Base-by-base conservation (phyloP, 2,329 filamentous ascomycete species). In the Elsinoe necatrix region DNA sequence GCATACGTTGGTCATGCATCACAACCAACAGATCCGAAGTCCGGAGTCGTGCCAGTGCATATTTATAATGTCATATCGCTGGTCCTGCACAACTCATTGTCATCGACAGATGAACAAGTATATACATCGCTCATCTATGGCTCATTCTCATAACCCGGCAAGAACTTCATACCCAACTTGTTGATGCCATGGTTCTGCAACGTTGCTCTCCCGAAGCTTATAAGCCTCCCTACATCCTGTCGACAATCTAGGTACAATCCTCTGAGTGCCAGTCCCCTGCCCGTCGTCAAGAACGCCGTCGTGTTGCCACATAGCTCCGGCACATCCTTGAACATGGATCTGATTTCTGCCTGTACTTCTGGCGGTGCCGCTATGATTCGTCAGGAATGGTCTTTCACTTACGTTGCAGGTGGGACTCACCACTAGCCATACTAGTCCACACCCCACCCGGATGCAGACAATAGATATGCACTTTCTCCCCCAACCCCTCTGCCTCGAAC, bases 241-340 rank as follows among this genome's bases (percentile, higher is more conserved):
- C 48, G 29, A 25, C 48, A 52, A 25, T 52, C 48, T n/a, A 52
- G 20, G 29, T 52, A 52, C 6, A 52, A 20, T 52, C 48, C 48
- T n/a, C 48, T 27, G 31, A 52, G 20, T 12, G 31, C 48, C 20
- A 29, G 20, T 12, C 48, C 48, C 11, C 34, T 29, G 1, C 48
- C 48, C 6, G 48, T 52, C 9, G 48, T 34, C 20, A 52, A 34
- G 6, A 35, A 52, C 20, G 48, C 29, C 31, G 31, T 31, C 1
- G 48, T 52, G 20, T 52, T 52, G 2, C 48, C 48, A 39, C 48
- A 52, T 12, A 52, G 31, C 48, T 52, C 48, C 16, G 48, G 48
- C 29, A 52, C 48, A 52, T 52, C 48, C 18, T 52, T 52, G 48
- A 52, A 52, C 48, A 52, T 52, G 12, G 48, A 31, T 18, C 48